Conservation (phyloP, 2,329 filamentous ascomycete species). For the Apiospora saccharicola region DNA sequence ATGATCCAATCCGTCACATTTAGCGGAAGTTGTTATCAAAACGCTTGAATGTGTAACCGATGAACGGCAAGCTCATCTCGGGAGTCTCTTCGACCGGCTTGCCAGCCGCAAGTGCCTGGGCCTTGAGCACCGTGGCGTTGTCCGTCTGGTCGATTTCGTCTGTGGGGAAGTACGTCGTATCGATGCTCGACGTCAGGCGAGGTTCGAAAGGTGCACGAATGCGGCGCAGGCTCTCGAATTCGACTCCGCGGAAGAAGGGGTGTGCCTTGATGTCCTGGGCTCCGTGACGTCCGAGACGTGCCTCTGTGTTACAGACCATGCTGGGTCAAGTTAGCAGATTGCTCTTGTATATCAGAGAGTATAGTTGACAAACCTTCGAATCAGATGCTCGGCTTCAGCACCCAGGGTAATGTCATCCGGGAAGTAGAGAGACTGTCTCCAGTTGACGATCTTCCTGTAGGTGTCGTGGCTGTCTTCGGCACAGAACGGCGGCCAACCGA, state of each 20-base stretch:
- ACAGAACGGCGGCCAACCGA: constrained; percentile 99
- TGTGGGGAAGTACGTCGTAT: constrained; percentile 98
- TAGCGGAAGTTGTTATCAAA: constrained; percentile 78
- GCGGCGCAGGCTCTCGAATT: constrained; percentile 89
- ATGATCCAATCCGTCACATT: constrained; percentile 32
- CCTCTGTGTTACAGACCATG: constrained; percentile 92
- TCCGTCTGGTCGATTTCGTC: constrained; percentile 98
- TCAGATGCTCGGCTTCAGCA: constrained; percentile 88
- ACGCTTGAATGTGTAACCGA: constrained; percentile 97
- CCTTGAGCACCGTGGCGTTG: constrained; percentile 85
- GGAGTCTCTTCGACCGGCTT: constrained; percentile 77
- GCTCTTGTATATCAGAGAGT: constrained; percentile 10
- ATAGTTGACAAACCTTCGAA: constrained; percentile 73
- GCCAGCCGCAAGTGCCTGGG: constrained; percentile 77
- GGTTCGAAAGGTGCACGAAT: constrained; percentile 98
- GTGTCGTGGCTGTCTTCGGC: constrained; percentile 97
- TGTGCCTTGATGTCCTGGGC: constrained; percentile 93
- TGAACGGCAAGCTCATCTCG: constrained; percentile 95
- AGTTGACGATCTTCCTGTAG: constrained; percentile 99
- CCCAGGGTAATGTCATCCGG: constrained; percentile 93
- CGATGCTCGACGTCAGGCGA: constrained; percentile 88
- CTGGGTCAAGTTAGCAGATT: constrained; percentile 52
- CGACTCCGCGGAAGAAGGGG: constrained; percentile 94
- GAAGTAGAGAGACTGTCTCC: constrained; percentile 95
- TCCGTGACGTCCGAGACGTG: constrained; percentile 86